Evolutionary conservation across 179 eudicot genomes (phyloP), one percentile per base, ranked within the genome.

Genomic region (Silene noctiflora): DNA sequence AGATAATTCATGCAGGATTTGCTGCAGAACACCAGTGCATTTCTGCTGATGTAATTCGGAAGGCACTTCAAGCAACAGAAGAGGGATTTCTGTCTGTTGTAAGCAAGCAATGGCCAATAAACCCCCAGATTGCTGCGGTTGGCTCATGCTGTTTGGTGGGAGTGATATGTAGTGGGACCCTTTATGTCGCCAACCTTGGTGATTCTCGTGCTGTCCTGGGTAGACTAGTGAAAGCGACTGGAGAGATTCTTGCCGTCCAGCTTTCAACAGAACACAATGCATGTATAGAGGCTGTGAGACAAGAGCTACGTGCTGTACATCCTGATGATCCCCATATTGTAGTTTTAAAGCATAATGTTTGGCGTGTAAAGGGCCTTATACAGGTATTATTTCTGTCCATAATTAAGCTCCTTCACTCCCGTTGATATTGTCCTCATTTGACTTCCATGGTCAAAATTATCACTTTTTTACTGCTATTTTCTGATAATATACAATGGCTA

Each of bases 181-280:
- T 94, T 33, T 94, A 94, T 81, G 81, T 92, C 53, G 98, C 98
- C 48, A 94, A 89, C 75, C 80, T 85, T 65, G 98, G 98, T 73
- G 98, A 92, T 74, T 94, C 98, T 5, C 90, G 98, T 53, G 98
- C 98, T 78, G 97, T 94, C 79, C 86, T 94, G 78, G 98, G 98
- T 68, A 92, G 94, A 81, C 78, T 82, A 78, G 94, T 91, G 35
- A 86, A 81, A 75, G 88, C 94, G 33, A 92, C 98, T 12, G 93
- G 97, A 51, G 96, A 91, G 82, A 89, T 91, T 82, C 79, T 89
- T 68, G 89, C 98, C 5, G 74, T 88, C 75, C 98, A 94, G 83
- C 87, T 94, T 64, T 94, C 98, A 2, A 91, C 88, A 1, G 98
- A 94, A 76, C 98, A 94, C 77, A 94, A 94, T 80, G 98, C 80